Conservation (phyloP, 257 asterid species). For the Cinchona pubescens region DNA sequence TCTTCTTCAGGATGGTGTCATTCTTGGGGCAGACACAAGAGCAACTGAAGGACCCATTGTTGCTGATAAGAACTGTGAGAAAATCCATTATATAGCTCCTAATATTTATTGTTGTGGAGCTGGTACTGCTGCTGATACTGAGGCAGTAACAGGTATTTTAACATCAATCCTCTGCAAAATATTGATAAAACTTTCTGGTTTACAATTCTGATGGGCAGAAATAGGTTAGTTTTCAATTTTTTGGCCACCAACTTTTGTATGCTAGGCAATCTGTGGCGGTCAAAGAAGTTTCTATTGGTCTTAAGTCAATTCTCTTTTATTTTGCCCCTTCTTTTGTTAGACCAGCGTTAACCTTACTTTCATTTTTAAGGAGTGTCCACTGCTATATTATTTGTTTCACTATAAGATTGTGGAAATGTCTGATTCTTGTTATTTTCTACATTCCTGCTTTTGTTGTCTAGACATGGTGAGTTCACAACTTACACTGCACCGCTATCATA, state of each 20-base stretch:
- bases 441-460: conserved; percentile 23
- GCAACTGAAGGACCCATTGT: conserved; percentile 99
- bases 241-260: not conserved
- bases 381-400: conserved; percentile 1
- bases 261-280: not conserved
- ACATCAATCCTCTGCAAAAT: not conserved
- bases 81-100: conserved; percentile 91
- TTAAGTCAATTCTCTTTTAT: not conserved
- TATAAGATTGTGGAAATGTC: not conserved
- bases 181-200: not conserved
- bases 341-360: not conserved
- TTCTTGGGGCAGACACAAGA: conserved; percentile 97
- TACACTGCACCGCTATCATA: conserved; percentile 77
- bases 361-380: not conserved
- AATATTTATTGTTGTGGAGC: conserved; percentile 81
- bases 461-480: conserved; percentile 97
- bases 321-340: not conserved
- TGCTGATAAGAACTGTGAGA: conserved; percentile 96
- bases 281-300: no score
- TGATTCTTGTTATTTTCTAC: not conserved
- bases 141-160: conserved; percentile 79
- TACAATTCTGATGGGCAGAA: not conserved
- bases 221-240: not conserved
- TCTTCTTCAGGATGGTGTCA: conserved; percentile 75
- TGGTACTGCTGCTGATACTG: conserved; percentile 97